Evolutionary conservation across 2,329 filamentous ascomycete species (phyloP), one percentile per base, ranked within the genome.

Genomic region (Coniochaeta sp.): DNA sequence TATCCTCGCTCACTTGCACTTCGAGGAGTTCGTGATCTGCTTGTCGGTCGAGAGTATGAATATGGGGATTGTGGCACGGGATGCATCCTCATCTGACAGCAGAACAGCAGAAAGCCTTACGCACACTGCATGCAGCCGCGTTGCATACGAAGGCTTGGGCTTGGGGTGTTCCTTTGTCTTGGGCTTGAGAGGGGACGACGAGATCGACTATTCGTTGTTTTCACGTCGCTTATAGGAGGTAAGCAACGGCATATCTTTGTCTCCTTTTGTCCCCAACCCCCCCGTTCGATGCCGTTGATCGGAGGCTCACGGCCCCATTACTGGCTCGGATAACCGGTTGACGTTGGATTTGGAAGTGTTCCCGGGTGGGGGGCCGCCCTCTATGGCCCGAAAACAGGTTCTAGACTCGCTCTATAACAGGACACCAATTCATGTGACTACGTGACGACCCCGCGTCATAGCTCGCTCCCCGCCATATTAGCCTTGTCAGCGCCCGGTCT

Each of bases 341-440:
- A 52, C 47, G 44, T 50, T 50, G 44, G 9, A 28, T 14, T 16
- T 22, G 14, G 22, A 22, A 38, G 26, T n/a, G n/a, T n/a, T n/a
- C n/a, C 44, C 44, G 44, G 14, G 47, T 26, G 22, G 47, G 22
- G 47, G 47, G 47, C 47, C 24, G 24, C 47, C 17, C 8, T 28
- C 7, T 12, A 52, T 31, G 19, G 2, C 19, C 12, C 43, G 19
- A 47, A 19, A 43, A 8, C 40, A 43, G n/a, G 28, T 31, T 19
- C 38, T 40, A 17, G 28, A 31, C 24, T 26, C 26, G 1, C 24
- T 26, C 34, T 47, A 11, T n/a, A 6, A 6, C 2, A n/a, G 28
- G 36, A 44, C 56, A 19, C 36, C 56, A 44, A 31, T 11, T 58
- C 56, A 58, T 58, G 56, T 58, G 56, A 58, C 36, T 28, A 14